Evolutionary conservation across 169 alveolate species (phyloP), one percentile per base, ranked within the genome.

Genomic region (Eimeria maxima): DNA sequence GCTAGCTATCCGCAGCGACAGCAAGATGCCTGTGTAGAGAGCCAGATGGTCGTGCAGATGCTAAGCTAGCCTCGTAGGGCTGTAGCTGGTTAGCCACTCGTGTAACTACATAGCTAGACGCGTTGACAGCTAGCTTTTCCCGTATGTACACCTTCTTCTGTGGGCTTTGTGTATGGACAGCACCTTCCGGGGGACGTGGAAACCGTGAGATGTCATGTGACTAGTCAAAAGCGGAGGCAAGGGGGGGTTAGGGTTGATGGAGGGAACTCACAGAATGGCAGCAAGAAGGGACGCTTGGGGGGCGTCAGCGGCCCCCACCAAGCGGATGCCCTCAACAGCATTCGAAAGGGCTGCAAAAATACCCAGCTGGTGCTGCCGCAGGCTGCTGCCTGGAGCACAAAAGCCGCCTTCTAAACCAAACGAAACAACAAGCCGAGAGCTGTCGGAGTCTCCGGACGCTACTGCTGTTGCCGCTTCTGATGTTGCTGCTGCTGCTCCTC

Each of bases 271-370:
- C 90, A 80, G 69, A 13, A 80, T 27, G 14, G 90, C 90, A 29
- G 90, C 90, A 14, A 50, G 90, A 80, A 80, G 90, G 22, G 90
- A 80, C n/a, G 73, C 90, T 7, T 80, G 90, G 63, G 90, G 90
- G 45, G 73, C 90, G n/a, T 47, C 13, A 3, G 47, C 50, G 90
- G 90, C 47, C 42, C 90, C 90, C 71, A 47, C 90, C 67, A 80
- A 80, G 18, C 90, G 90, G 16, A 80, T 24, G 11, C 90, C 90
- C 50, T 80, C 90, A 47, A 80, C 90, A 1, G 90, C 90, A n/a
- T 80, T 80, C 47, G 90, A 80, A 0, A 80, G 71, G 27, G 90
- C 90, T 1, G 90, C 90, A n/a, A 80, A 80, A 6, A 80, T 47
- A 38, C 45, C 50, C 27, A 80, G 67, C 44, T 80, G 90, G 8